phyloP scores from a whole-genome alignment of 164 flowering plant genomes.

The Protea cynaroides region DNA sequence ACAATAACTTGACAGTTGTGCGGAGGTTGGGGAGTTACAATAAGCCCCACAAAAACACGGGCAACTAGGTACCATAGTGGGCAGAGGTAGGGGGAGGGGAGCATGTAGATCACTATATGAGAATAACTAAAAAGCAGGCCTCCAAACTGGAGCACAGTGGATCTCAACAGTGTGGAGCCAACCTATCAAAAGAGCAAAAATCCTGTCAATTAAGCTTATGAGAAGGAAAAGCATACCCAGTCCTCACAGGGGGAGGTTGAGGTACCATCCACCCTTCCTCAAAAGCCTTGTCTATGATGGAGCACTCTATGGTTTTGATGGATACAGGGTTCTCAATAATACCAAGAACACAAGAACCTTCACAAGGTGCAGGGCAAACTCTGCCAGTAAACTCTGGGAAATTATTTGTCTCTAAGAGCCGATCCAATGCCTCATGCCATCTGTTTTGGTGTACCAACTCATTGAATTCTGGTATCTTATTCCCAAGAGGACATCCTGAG shows the following conservation, averaged over 20 bases:
- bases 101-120: neutral
- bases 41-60: neutral
- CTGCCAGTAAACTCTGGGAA: slow-evolving; percentile 99
- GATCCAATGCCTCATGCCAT: slow-evolving; percentile 95
- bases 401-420: slow-evolving; percentile 95
- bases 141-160: no score
- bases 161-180: neutral
- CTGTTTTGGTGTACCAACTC: slow-evolving; percentile 95
- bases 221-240: slow-evolving; percentile 54
- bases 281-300: slow-evolving; percentile 97
- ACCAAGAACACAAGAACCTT: slow-evolving; percentile 99
- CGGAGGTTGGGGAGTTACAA: no score
- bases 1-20: no score
- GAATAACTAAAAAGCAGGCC: no score
- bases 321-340: slow-evolving; percentile 98
- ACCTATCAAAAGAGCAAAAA: neutral
- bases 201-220: neutral
- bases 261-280: slow-evolving; percentile 99
- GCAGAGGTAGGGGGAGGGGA: neutral
- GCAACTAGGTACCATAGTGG: neutral
- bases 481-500: slow-evolving; percentile 98
- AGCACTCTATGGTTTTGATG: slow-evolving; percentile 89
- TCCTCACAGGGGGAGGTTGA: slow-evolving; percentile 76
- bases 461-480: slow-evolving; percentile 98
- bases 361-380: slow-evolving; percentile 99